Base-by-base conservation (phyloP, 2,329 filamentous ascomycete species). In the Penicillium janthinellum region DNA sequence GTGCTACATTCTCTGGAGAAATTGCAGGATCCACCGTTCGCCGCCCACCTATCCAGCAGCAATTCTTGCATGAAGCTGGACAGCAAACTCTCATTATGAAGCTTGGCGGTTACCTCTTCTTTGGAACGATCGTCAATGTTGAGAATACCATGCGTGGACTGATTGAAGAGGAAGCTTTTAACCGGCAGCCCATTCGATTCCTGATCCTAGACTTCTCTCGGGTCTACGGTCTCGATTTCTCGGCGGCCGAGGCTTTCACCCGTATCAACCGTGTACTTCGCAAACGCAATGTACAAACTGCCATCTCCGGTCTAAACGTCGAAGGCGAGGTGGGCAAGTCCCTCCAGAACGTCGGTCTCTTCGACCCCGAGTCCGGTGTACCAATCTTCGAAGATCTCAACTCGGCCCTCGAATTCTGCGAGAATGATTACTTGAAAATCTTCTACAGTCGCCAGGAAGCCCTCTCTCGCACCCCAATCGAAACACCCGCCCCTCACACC, bases 111-210 rank as follows among this genome's bases (percentile, higher is more conserved):
- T 98, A 94, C 71, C 85, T 99, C n/a, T 99, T 99, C 81, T 99
- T 99, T 67, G 95, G 95, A 15, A 98, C 93, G 2, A 96, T 99
- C 65, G 94, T 97, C 55, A 92, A 91, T 50, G 94, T 99, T 0
- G 95, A 99, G 75, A 90, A 91, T 63, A 90, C 90, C 64, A 93
- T 98, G 62, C 86, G 93, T 22, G 86, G 83, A 4, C 79, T 98
- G 35, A 88, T 98, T 49, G 88, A 93, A 31, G 92, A 96, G 34
- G 88, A 94, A 62, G 85, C 88, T 2, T 98, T 97, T 72, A 81
- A 82, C 28, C 81, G 86, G 64, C 85, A 88, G 54, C 92, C 94
- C 0, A 95, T 98, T 72, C 89, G 91, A 65, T 99, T 92, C 73
- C 82, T 99, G 44, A 86, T 99, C 17, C 82, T 99, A 41, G 95